Evolutionary conservation across 2,329 filamentous ascomycete genomes (phyloP).

Genomic region (Colletotrichum melonis): DNA sequence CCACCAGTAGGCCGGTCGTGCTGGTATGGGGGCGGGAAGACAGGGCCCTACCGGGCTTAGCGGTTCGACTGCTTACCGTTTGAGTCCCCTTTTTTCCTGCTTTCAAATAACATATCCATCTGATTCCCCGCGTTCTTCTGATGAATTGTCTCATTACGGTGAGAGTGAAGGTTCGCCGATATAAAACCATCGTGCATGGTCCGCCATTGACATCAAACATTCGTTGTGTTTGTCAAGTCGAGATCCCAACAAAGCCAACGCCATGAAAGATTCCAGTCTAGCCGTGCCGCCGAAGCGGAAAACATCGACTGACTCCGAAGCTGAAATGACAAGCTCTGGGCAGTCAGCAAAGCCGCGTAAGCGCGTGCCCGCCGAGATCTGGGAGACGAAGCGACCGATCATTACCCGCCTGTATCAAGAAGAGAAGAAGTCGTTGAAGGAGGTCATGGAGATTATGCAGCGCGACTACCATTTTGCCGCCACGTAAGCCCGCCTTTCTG

Average conservation of each 20-base stretch:
- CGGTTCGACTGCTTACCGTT: slow-evolving; percentile 16
- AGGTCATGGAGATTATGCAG: slow-evolving; percentile 53
- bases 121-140: slow-evolving; percentile 23
- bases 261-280: slow-evolving; percentile 13
- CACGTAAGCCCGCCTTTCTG: slow-evolving; percentile 45
- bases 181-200: neutral
- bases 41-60: slow-evolving; percentile 34
- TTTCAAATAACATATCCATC: slow-evolving; percentile 23
- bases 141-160: slow-evolving; percentile 1
- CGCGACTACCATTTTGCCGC: slow-evolving; percentile 51
- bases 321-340: slow-evolving; percentile 40
- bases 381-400: slow-evolving; percentile 48
- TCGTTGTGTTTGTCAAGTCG: neutral
- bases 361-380: slow-evolving; percentile 46
- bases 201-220: neutral
- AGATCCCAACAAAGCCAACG: neutral
- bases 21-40: slow-evolving; percentile 23
- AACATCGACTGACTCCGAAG: slow-evolving; percentile 42
- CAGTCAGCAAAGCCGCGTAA: slow-evolving; percentile 37
- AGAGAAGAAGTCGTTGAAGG: slow-evolving; percentile 53
- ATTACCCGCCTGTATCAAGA: slow-evolving; percentile 54
- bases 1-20: slow-evolving; percentile 11
- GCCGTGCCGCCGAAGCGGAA: slow-evolving; percentile 37
- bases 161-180: neutral
- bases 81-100: slow-evolving; percentile 20